Percentiles rank a stretch among this genome's conserved stretches.
phyloP scores from a whole-genome alignment of 768 basidiomycete species.

The Pleurotus pulmonarius region DNA sequence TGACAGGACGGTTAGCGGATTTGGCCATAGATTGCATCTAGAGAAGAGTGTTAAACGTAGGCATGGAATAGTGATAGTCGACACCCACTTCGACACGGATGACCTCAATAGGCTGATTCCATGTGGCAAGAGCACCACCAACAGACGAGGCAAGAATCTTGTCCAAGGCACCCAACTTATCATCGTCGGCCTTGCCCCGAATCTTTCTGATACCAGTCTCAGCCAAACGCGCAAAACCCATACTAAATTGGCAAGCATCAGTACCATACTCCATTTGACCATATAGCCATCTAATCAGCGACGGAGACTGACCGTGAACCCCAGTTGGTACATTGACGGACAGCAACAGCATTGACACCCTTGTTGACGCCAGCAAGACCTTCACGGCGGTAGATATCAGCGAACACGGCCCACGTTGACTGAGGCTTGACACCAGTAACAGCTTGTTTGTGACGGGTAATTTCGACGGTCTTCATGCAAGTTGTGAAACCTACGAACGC shows the following conservation, averaged over 20 bases:
- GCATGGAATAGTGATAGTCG: background rate
- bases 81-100: slow-evolving; percentile 85
- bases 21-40: slow-evolving; percentile 99
- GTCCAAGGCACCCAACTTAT: slow-evolving; percentile 72
- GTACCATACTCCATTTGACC: background rate
- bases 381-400: slow-evolving; percentile 90
- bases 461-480: slow-evolving; percentile 99
- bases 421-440: slow-evolving; percentile 81
- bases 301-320: slow-evolving; percentile 66
- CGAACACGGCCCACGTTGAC: slow-evolving; percentile 92
- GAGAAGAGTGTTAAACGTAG: slow-evolving; percentile 10
- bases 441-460: slow-evolving; percentile 92
- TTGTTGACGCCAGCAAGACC: slow-evolving; percentile 97
- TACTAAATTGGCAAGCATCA: slow-evolving; percentile 40
- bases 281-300: background rate
- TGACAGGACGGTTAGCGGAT: slow-evolving; percentile 78
- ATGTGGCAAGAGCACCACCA: slow-evolving; percentile 94
- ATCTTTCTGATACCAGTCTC: slow-evolving; percentile 75
- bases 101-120: slow-evolving; percentile 99
- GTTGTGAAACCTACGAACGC: slow-evolving; percentile 82
- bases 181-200: slow-evolving; percentile 75
- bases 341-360: slow-evolving; percentile 93
- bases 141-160: slow-evolving; percentile 87
- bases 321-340: slow-evolving; percentile 93
- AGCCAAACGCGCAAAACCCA: slow-evolving; percentile 94